Conservation (phyloP, 2,329 filamentous ascomycete species). For the Arthrobotrys sphaeroides region DNA sequence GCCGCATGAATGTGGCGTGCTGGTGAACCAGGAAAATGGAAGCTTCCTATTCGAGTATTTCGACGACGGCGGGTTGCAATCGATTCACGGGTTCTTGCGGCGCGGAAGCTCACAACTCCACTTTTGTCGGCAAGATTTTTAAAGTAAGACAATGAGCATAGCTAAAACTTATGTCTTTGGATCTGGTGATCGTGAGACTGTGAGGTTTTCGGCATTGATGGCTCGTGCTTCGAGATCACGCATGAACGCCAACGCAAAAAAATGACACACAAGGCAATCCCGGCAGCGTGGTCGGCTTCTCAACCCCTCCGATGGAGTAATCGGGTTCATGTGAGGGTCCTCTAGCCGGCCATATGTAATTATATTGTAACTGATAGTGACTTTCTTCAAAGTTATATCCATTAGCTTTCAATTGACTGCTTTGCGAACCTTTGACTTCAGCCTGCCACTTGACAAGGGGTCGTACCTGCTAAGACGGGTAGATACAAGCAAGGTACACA, state of each 20-base stretch:
- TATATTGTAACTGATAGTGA: background rate
- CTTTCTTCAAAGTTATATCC: background rate
- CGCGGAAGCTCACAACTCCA: background rate
- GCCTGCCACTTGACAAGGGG: constrained; percentile 12
- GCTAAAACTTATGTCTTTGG: background rate
- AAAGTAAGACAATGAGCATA: background rate
- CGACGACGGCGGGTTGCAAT: background rate
- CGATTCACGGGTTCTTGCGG: constrained; percentile 5
- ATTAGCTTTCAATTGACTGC: constrained; percentile 40
- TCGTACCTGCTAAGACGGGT: constrained; percentile 33
- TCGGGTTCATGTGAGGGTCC: background rate
- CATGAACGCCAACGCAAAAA: constrained; percentile 28
- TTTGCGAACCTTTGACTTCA: constrained; percentile 11
- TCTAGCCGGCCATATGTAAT: constrained; percentile 15
- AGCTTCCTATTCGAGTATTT: constrained; percentile 46
- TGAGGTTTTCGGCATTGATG: background rate
- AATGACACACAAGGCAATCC: constrained; percentile 22
- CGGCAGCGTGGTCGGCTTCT: background rate
- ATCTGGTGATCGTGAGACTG: background rate
- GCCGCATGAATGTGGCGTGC: constrained; percentile 44
- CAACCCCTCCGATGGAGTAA: background rate
- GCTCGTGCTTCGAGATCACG: background rate
- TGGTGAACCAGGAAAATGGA: constrained; percentile 15
- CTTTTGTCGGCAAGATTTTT: background rate
- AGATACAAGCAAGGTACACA: constrained; percentile 20